Evolutionary conservation across 176 grass and related monocot species (phyloP), one percentile per base, ranked within the genome.

Genomic region (Elaeis guineensis): DNA sequence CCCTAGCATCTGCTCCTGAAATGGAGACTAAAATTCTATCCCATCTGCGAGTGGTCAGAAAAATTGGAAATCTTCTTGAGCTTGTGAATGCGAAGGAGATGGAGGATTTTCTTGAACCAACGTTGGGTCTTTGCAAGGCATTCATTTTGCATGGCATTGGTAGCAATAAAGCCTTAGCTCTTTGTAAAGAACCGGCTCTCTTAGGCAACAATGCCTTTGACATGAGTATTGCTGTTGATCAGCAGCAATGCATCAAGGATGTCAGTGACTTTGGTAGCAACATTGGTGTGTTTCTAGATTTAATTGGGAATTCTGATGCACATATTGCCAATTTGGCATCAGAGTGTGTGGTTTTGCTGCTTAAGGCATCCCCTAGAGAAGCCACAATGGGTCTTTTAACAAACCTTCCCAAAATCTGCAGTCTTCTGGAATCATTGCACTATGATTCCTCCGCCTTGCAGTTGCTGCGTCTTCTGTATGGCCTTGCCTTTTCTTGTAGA

Each of bases 31-130:
- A 71, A 71, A 85, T 98, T 63, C 75, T 98, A 64, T 98, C 87
- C 29, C 87, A 98, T 58, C 82, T 98, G 71, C 78, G 77, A 55
- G 87, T 89, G 49, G 84, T 89, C 61, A 89, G 93, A 76, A 98
- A 73, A 81, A 80, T 98, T 7, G 93, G 93, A 52, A 98, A 88
- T 61, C 78, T 98, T 52, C 71, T 98, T 19, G 93, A 98, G 69
- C 92, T 98, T 73, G 87, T 92, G 61, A 78, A 61, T 66, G 81
- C 87, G 61, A 98, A 92, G 75, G 84, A 80, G 49, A 98, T 98
- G 93, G 81, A 89, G 58, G 93, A 98, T 80, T 98, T 98, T 74
- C 81, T 98, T 1, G 87, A 98, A 79, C 87, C 93, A 63, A 86
- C 93, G 44, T 64, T 98, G 77, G 84, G 75, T 53, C 81, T 98